Percentiles rank a stretch among this genome's conserved stretches.
Evolutionary conservation across 345 rosid species (phyloP).

Genomic region (Eucalyptus regnans): DNA sequence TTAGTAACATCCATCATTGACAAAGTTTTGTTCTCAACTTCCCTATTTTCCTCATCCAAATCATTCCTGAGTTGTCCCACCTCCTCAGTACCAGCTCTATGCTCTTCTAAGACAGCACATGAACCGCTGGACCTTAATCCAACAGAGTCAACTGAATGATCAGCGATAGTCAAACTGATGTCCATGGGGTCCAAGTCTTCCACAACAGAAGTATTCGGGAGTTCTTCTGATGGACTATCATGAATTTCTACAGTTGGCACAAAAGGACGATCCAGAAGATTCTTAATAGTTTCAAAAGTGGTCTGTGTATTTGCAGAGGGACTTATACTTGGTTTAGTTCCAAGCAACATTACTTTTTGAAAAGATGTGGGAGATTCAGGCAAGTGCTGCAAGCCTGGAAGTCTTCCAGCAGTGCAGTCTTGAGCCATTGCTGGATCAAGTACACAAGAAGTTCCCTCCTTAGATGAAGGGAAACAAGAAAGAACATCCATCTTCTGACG

Average conservation of each 20-base stretch:
- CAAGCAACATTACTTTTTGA: not conserved
- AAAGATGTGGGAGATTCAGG: constrained; percentile 14
- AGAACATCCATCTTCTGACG: constrained; percentile 5
- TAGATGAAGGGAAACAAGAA: not conserved
- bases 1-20: not conserved
- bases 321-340: not conserved
- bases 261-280: not conserved
- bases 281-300: not conserved
- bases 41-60: not conserved
- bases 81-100: not conserved
- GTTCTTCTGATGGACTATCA: not conserved
- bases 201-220: not conserved
- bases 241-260: not conserved
- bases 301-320: not conserved
- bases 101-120: not conserved
- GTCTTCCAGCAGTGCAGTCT: not conserved
- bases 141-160: not conserved
- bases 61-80: not conserved
- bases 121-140: not conserved
- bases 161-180: not conserved
- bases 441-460: not conserved
- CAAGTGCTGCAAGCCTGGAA: constrained; percentile 11
- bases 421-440: constrained; percentile 3
- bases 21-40: not conserved
- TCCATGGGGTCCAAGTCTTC: not conserved